phyloP scores from a whole-genome alignment of 1,284 basidiomycete genomes.

The Rhodofomes roseus region DNA sequence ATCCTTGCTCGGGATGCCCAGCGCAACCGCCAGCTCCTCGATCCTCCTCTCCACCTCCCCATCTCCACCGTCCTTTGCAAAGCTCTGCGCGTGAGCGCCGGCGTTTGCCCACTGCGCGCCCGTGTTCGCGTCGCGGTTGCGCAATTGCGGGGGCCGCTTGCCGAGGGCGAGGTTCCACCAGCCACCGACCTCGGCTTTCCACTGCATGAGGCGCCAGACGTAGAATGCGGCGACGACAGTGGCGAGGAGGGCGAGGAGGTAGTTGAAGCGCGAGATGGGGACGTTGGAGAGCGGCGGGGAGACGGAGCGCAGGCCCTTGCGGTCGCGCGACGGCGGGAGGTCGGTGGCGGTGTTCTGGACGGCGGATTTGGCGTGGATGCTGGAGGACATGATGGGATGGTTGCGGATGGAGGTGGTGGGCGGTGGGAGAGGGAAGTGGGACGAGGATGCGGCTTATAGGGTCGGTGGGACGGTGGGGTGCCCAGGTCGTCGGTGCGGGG shows the following conservation, averaged over 20 bases:
- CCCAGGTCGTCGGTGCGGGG: not conserved
- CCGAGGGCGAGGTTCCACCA: conserved; percentile 58
- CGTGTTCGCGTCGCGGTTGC: conserved; percentile 5
- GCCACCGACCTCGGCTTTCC: conserved; percentile 51
- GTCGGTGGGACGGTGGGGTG: not conserved
- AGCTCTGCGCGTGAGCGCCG: conserved; percentile 1
- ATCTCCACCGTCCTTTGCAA: conserved; percentile 11
- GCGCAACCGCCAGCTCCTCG: conserved; percentile 51
- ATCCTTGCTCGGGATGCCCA: conserved; percentile 58
- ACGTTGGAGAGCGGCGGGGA: conserved; percentile 31
- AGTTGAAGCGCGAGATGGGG: conserved; percentile 40
- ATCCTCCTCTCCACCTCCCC: conserved; percentile 51
- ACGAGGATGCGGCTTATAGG: not conserved
- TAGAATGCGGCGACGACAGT: conserved; percentile 46
- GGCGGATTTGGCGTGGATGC: conserved; percentile 10
- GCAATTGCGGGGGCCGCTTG: conserved; percentile 25
- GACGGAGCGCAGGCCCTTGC: conserved; percentile 26
- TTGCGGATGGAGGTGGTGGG: not conserved
- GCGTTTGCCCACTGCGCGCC: not conserved
- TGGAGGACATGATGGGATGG: conserved; percentile 16
- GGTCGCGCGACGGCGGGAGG: conserved; percentile 31
- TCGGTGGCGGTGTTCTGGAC: conserved; percentile 19
- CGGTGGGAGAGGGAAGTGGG: not conserved
- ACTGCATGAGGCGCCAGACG: conserved; percentile 44
- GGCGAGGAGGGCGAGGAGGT: conserved; percentile 42